Base-by-base conservation (phyloP, 768 basidiomycete genomes). In the Tylopilus intermedius region DNA sequence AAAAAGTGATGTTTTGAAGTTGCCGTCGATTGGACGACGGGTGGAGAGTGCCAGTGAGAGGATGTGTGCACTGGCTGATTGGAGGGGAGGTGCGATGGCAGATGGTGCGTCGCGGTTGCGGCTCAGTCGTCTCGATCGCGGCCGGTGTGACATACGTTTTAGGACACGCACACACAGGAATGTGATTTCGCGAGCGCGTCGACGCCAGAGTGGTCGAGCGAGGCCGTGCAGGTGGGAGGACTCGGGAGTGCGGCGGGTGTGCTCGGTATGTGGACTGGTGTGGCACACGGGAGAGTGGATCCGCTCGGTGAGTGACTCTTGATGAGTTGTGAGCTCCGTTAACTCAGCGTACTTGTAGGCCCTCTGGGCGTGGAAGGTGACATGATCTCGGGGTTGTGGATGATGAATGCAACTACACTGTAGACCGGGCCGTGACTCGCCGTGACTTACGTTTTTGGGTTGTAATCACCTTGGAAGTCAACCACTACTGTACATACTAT, bases 191-290 rank as follows among this genome's bases (percentile, higher is more conserved):
- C 65, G 0, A 68, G 69, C 10, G 65, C 72, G 15, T 60, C 63
- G 18, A 54, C 54, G 5, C 68, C 74, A 0, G 75, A 80, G 55
- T 83, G 81, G 82, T 65, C 69, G 2, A 76, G 73, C 11, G 81
- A 84, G 54, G 78, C 74, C n/a, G 67, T 83, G 0, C 82, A 84
- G 54, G 62, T 4, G 64, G 83, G 83, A 11, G 75, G 75, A 2
- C 66, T 78, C 14, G 18, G 79, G 6, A 79, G 79, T n/a, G 75
- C 74, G 0, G 60, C 72, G 21, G 82, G 83, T 8, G 62, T 80
- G 2, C 67, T 84, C 2, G 82, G 81, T 8, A 59, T 76, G 67
- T 82, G 80, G 80, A 81, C 81, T 0, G 78, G 79, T 8, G 75
- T 75, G 13, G 61, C 61, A 15, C 80, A 82, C 55, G 76, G 76